phyloP scores from a whole-genome alignment of 2,329 filamentous ascomycete species.

The Alternaria novae-zelandiae region DNA sequence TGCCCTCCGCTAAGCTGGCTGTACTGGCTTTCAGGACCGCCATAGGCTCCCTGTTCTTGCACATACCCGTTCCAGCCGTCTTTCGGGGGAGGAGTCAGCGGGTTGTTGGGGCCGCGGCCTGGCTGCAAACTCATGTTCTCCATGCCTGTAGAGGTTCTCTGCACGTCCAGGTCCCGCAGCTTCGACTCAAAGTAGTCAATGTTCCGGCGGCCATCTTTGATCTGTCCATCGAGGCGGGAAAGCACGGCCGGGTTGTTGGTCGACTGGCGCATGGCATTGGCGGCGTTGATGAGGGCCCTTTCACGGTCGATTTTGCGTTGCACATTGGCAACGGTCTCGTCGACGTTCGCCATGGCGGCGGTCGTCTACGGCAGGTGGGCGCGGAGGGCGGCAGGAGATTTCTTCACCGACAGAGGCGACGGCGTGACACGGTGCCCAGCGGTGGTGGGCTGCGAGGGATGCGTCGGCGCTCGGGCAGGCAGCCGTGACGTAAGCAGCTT shows the following conservation, averaged over 20 bases:
- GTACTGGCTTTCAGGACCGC: conserved; percentile 56
- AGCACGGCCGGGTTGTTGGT: conserved; percentile 92
- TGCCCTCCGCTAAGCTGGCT: conserved; percentile 68
- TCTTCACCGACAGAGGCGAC: conserved; percentile 35
- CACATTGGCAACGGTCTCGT: conserved; percentile 77
- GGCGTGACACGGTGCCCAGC: conserved; percentile 35
- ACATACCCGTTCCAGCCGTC: conserved; percentile 63
- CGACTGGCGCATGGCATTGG: conserved; percentile 92
- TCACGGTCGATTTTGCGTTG: conserved; percentile 98
- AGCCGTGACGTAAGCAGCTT: conserved; percentile 16
- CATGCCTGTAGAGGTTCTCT: conserved; percentile 72
- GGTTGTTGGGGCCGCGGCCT: conserved; percentile 49
- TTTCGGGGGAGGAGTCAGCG: conserved; percentile 71
- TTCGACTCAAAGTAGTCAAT: conserved; percentile 95
- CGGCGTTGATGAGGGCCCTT: conserved; percentile 91
- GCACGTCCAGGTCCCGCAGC: conserved; percentile 85
- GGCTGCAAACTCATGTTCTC: conserved; percentile 69
- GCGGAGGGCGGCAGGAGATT: conserved; percentile 30
- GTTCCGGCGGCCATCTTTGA: conserved; percentile 90
- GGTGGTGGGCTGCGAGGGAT: conserved; percentile 26
- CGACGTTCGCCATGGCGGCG: conserved; percentile 61
- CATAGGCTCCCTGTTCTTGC: conserved; percentile 69
- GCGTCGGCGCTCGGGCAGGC: conserved; percentile 36
- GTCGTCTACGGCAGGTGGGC: conserved; percentile 17
- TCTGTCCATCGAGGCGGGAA: conserved; percentile 89